A percentile compares a stretch with the other conserved stretches of the same genome.
These are phyloP conservation scores for Boletus subluridellus DNA, from an alignment of 1,284 basidiomycete genomes.

Conservation along the genomic window DNA sequence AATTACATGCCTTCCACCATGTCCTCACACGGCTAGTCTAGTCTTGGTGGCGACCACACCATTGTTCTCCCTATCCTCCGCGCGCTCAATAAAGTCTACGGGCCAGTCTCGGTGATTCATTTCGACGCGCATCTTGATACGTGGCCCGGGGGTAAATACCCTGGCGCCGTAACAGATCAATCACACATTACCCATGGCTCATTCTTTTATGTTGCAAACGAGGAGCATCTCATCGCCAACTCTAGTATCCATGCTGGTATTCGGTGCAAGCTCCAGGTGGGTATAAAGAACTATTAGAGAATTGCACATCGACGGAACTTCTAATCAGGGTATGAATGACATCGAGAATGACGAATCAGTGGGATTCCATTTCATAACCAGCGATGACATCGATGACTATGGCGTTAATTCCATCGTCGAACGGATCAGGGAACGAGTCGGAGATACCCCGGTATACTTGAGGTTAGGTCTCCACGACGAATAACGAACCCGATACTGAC, in stretches of 20 bases:
- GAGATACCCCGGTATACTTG: constrained; percentile 69
- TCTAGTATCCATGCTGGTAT: constrained; percentile 77
- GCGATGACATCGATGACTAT: constrained; percentile 74
- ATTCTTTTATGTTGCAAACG: constrained; percentile 69
- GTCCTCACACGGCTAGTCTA: constrained; percentile 25
- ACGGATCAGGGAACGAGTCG: constrained; percentile 61
- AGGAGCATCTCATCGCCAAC: constrained; percentile 71
- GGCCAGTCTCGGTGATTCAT: constrained; percentile 75
- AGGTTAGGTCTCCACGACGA: constrained; percentile 43
- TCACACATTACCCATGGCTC: constrained; percentile 72
- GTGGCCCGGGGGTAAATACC: constrained; percentile 49
- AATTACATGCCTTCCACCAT: background rate
- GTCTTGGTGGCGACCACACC: constrained; percentile 76
- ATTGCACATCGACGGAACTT: background rate
- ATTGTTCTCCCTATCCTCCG: constrained; percentile 76
- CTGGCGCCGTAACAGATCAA: constrained; percentile 53
- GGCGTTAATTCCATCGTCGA: constrained; percentile 60
- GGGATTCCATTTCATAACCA: constrained; percentile 68
- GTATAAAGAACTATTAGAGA: constrained; percentile 12
- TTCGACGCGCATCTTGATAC: constrained; percentile 77
- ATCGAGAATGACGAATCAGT: constrained; percentile 59
- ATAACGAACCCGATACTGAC: constrained; percentile 1
- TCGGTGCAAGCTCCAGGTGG: constrained; percentile 63
- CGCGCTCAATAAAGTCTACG: constrained; percentile 67
- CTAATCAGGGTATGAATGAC: constrained; percentile 54